Evolutionary conservation across 2,329 filamentous ascomycete genomes (phyloP).

Genomic region (Trichoderma semiorbis): DNA sequence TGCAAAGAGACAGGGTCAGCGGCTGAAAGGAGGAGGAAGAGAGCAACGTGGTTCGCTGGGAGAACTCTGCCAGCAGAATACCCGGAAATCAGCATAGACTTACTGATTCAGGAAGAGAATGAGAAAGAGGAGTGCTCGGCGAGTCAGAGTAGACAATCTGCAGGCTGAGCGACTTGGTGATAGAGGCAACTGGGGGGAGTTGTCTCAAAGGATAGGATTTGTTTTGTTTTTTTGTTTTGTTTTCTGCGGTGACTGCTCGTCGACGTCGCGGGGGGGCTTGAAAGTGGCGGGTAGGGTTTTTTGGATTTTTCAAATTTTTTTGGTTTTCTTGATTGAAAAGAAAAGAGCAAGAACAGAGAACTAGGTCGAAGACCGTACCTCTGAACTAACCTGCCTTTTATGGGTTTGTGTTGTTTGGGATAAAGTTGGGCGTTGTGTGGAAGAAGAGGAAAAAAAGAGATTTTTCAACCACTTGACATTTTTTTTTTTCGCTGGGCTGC

Average conservation of each 20-base stretch:
- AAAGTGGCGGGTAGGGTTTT: slow-evolving; percentile 52
- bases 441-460: slow-evolving; percentile 40
- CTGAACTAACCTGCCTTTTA: slow-evolving; percentile 49
- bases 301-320: slow-evolving; percentile 59
- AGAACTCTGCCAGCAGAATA: not conserved
- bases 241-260: slow-evolving; percentile 24
- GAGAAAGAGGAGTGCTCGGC: slow-evolving; percentile 7
- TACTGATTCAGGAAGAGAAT: slow-evolving; percentile 15
- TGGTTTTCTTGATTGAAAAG: slow-evolving; percentile 49
- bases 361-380: slow-evolving; percentile 57
- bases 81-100: not conserved
- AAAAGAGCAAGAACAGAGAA: slow-evolving; percentile 59
- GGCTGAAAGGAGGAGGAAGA: not conserved
- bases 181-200: slow-evolving; percentile 17
- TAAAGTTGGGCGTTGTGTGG: slow-evolving; percentile 49
- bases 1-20: slow-evolving; percentile 7
- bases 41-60: not conserved
- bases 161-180: slow-evolving; percentile 16
- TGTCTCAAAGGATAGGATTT: slow-evolving; percentile 16
- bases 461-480: slow-evolving; percentile 36
- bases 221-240: not conserved
- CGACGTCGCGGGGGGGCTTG: slow-evolving; percentile 27
- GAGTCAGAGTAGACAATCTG: slow-evolving; percentile 16
- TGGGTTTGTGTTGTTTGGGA: slow-evolving; percentile 42
- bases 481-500: slow-evolving; percentile 27